phyloP scores from a whole-genome alignment of 2,329 filamentous ascomycete species.

The Aspergillus terreus region DNA sequence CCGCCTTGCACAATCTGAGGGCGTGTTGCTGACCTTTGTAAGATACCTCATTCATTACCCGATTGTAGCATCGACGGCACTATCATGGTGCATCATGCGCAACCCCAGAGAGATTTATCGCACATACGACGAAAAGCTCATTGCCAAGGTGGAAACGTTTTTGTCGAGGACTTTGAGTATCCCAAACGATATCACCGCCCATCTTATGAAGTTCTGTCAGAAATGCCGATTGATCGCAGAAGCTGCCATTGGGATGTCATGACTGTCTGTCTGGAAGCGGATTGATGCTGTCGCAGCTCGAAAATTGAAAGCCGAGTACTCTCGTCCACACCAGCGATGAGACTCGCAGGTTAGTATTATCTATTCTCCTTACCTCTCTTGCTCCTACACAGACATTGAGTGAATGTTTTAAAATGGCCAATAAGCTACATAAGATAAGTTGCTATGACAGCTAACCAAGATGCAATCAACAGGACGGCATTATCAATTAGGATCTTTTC shows the following conservation, averaged over 20 bases:
- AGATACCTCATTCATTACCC: constrained; percentile 15
- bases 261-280: neutral
- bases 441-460: too few relatives aligned
- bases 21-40: neutral
- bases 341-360: constrained; percentile 9
- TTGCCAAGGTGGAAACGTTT: constrained; percentile 12
- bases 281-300: too few relatives aligned
- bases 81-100: constrained; percentile 14
- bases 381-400: too few relatives aligned
- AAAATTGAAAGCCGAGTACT: too few relatives aligned
- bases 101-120: constrained; percentile 11
- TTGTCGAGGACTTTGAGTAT: constrained; percentile 4
- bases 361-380: neutral
- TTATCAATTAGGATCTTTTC: too few relatives aligned
- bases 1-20: neutral
- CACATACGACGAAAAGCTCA: constrained; percentile 10
- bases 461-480: too few relatives aligned
- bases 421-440: too few relatives aligned
- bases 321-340: too few relatives aligned
- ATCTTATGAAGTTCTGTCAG: constrained; percentile 11
- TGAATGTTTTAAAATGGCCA: too few relatives aligned
- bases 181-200: constrained; percentile 8
- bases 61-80: constrained; percentile 12
- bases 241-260: neutral
- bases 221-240: constrained; percentile 14